phyloP scores from a whole-genome alignment of 306 rosid species.

The Gillenia trifoliata region DNA sequence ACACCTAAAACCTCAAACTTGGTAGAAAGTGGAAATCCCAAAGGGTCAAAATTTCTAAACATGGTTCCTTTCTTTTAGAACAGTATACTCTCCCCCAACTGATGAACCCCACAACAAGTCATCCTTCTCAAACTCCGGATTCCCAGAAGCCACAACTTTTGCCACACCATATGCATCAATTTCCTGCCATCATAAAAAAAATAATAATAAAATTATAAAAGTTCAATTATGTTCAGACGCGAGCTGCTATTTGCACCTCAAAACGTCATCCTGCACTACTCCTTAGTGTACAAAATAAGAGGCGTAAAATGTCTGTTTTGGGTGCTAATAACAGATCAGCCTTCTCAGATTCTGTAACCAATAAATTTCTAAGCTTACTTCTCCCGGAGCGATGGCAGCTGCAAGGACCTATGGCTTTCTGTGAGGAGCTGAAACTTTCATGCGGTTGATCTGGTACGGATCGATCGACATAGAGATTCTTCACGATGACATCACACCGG shows the following conservation, averaged over 20 bases:
- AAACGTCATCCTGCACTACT: no score
- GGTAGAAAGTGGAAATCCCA: slow-evolving; percentile 54
- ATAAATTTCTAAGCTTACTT: slow-evolving; percentile 24
- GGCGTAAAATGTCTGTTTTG: no score
- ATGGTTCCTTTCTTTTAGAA: slow-evolving; percentile 39
- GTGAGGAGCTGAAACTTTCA: slow-evolving; percentile 40
- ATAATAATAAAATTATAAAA: neutral
- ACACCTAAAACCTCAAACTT: slow-evolving; percentile 62
- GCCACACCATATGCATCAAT: slow-evolving; percentile 50
- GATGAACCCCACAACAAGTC: slow-evolving; percentile 61
- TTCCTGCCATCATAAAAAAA: slow-evolving; percentile 20
- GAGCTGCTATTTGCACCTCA: no score
- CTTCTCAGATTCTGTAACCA: no score
- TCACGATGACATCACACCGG: slow-evolving; percentile 43
- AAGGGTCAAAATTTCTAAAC: slow-evolving; percentile 49
- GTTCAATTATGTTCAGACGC: no score
- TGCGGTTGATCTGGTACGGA: no score
- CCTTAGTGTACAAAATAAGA: no score
- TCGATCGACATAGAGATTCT: slow-evolving; percentile 60
- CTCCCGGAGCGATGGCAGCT: slow-evolving; percentile 30
- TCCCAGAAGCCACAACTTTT: slow-evolving; percentile 55
- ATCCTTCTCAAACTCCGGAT: slow-evolving; percentile 47
- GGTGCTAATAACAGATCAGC: no score
- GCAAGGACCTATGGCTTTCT: slow-evolving; percentile 26
- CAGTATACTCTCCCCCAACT: slow-evolving; percentile 72